Percentiles rank a stretch among this genome's conserved stretches.
Conservation (phyloP, 2,329 filamentous ascomycete species). For the Colletotrichum higginsianum region DNA sequence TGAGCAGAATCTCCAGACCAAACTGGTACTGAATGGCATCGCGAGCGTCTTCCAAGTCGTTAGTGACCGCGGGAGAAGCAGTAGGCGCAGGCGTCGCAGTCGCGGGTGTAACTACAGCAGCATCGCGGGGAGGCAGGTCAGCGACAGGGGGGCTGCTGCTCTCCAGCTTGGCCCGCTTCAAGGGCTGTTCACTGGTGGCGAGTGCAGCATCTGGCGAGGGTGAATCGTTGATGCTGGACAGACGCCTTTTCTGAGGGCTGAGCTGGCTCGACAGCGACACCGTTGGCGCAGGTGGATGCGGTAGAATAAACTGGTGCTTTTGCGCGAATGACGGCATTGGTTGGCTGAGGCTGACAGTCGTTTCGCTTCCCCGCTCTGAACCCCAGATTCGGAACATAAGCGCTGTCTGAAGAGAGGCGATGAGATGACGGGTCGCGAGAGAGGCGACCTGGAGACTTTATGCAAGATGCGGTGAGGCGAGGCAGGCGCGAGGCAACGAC, state of each 20-base stretch:
- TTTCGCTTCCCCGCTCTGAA: constrained; percentile 72
- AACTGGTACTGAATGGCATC: constrained; percentile 89
- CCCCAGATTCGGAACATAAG: constrained; percentile 76
- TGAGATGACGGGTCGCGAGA: constrained; percentile 44
- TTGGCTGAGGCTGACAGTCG: constrained; percentile 60
- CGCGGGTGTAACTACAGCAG: constrained; percentile 39
- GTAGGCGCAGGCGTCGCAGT: constrained; percentile 31
- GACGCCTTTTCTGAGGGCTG: constrained; percentile 58
- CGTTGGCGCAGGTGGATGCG: constrained; percentile 45
- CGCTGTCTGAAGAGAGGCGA: constrained; percentile 54
- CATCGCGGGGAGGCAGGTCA: constrained; percentile 29
- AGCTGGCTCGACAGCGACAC: constrained; percentile 44
- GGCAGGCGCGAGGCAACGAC: constrained; percentile 36
- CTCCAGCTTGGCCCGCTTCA: constrained; percentile 60
- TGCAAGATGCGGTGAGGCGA: constrained; percentile 32
- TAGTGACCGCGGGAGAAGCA: constrained; percentile 36
- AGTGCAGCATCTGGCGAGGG: constrained; percentile 44
- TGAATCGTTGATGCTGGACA: constrained; percentile 52
- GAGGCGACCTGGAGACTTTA: constrained; percentile 24
- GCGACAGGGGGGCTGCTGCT: constrained; percentile 23
- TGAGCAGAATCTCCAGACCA: constrained; percentile 90
- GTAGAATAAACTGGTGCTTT: constrained; percentile 52
- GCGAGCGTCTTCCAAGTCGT: constrained; percentile 69
- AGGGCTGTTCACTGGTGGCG: constrained; percentile 44
- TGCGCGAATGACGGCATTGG: constrained; percentile 56